Conservation (phyloP, 129 eudicot species). For the Logfia minima region DNA sequence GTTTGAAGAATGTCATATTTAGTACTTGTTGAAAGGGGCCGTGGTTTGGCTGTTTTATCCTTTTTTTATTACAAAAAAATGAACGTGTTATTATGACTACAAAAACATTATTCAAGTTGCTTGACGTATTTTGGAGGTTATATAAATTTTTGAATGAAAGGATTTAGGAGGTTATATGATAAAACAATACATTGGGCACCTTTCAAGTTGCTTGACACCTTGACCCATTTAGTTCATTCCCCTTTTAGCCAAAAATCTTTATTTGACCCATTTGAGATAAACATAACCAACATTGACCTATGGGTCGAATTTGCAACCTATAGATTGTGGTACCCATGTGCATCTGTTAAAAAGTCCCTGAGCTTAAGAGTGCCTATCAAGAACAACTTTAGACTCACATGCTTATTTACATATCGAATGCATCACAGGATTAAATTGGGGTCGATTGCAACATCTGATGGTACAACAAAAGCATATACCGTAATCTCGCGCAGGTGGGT, state of each 20-base stretch:
- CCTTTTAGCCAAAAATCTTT: neutral
- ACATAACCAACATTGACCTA: constrained; percentile 2
- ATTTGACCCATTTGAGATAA: constrained; percentile 5
- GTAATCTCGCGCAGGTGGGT: constrained; percentile 93
- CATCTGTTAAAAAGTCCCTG: constrained; percentile 29
- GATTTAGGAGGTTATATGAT: neutral
- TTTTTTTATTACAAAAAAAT: too few species aligned
- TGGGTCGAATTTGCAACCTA: neutral
- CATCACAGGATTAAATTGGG: constrained; percentile 98
- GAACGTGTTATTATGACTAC: too few species aligned
- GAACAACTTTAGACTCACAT: constrained; percentile 46
- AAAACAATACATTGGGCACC: neutral
- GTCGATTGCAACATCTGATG: constrained; percentile 92
- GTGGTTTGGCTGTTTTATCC: neutral
- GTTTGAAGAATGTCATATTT: neutral
- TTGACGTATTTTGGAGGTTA: too few species aligned
- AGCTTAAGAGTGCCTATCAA: constrained; percentile 33
- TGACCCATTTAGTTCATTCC: neutral
- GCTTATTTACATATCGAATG: constrained; percentile 63
- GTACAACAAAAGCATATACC: constrained; percentile 80
- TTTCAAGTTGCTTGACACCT: neutral
- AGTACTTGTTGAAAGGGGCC: neutral
- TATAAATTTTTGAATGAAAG: neutral
- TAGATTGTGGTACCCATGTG: constrained; percentile 26
- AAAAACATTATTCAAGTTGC: neutral